Base-by-base conservation (phyloP, 2,329 filamentous ascomycete species). In the Fusarium tupiense region DNA sequence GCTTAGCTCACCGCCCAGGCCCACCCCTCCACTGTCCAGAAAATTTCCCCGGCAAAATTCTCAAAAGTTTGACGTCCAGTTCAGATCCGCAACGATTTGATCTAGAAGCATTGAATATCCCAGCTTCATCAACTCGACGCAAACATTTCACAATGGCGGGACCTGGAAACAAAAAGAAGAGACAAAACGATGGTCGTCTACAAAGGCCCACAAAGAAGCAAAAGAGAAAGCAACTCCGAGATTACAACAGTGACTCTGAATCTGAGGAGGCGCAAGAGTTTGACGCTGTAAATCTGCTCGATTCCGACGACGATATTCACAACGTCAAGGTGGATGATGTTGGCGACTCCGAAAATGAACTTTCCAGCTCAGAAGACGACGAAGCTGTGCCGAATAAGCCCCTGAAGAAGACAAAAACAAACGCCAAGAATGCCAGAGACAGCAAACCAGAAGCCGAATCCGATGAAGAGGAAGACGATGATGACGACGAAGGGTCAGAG, bases 291-390 rank as follows among this genome's bases (percentile, higher is more conserved):
- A 85, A 89, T 73, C 82, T 90, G 22, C 83, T 89, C 57, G 88
- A 89, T 77, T 89, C 88, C 10, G 88, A 90, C 75, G 88, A 90
- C 63, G 87, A 89, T 61, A 84, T 90, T 60, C 85, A 88, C 76
- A 87, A 89, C 73, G 85, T 86, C 47, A 79, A 81, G 11, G 87
- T 86, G 24, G 88, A 90, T 67, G 87, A 89, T 47, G 83, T 85
- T 47, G 83, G 82, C 16, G 81, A 77, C 20, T 84, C 83, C 0
- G 84, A 80, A 19, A 81, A 83, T 7, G 82, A 81, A 20, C 79
- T 67, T 5, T 81, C 81, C 12, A 83, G 81, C 69, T 83, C 81
- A 11, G 84, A 85, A 19, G 82, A 83, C 7, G 81, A 85, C 35
- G 71, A 71, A 1, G 67, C 78, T 26, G 72, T 78, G 13, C 72